phyloP scores from a whole-genome alignment of 805 yeast species.

The Candida sonorensis region DNA sequence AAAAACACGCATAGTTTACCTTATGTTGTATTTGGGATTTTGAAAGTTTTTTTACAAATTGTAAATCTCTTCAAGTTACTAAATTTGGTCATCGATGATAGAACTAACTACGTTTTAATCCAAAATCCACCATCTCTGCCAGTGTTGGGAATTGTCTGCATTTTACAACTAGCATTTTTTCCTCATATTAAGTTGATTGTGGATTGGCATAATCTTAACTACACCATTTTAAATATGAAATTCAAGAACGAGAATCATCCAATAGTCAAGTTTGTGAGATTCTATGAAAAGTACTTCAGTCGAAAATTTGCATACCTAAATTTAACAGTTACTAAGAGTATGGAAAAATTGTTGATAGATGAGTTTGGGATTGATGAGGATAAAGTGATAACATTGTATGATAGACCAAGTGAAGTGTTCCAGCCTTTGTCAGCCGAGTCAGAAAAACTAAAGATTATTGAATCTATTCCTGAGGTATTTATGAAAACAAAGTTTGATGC shows the following conservation, averaged over 20 bases:
- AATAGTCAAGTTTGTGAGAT: constrained; percentile 49
- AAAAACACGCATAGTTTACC: constrained; percentile 38
- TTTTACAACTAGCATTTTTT: constrained; percentile 39
- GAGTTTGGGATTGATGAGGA: constrained; percentile 46
- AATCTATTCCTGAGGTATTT: constrained; percentile 29
- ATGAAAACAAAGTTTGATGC: constrained; percentile 13
- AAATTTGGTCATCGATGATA: constrained; percentile 48
- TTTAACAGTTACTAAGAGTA: constrained; percentile 70
- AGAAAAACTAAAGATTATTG: constrained; percentile 26
- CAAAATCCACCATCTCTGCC: constrained; percentile 96
- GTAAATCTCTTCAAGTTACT: constrained; percentile 40
- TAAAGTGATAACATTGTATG: constrained; percentile 66
- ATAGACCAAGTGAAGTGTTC: constrained; percentile 74
- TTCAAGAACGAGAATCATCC: constrained; percentile 49
- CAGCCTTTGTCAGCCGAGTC: constrained; percentile 36
- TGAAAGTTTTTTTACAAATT: constrained; percentile 57
- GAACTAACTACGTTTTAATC: constrained; percentile 59
- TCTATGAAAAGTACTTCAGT: constrained; percentile 61
- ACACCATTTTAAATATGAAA: constrained; percentile 67
- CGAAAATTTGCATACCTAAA: constrained; percentile 58
- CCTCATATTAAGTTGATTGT: constrained; percentile 58
- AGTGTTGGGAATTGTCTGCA: constrained; percentile 53
- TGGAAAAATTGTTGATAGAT: constrained; percentile 53
- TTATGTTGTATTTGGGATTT: constrained; percentile 46
- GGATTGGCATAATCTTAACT: constrained; percentile 97